Evolutionary conservation across 371 early-diverging fungal genomes (phyloP).

Genomic region (Apophysomyces sp.): DNA sequence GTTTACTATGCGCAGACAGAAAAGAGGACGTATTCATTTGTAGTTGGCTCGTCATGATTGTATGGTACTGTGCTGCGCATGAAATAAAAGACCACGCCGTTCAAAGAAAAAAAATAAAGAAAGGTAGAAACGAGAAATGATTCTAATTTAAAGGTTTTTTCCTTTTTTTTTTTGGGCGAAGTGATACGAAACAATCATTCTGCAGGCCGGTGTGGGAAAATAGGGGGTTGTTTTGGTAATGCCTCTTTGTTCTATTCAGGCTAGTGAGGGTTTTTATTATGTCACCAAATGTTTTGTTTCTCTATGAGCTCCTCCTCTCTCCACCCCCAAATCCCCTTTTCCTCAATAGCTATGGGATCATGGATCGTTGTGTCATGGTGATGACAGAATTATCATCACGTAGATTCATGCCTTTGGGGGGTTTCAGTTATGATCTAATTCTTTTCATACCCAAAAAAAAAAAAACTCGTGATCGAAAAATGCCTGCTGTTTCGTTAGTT

Average conservation of each 20-base stretch:
- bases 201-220: neutral
- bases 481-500: too few relatives aligned
- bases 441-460: too few relatives aligned
- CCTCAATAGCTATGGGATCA: too few relatives aligned
- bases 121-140: neutral
- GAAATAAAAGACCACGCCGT: neutral
- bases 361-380: too few relatives aligned
- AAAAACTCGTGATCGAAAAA: too few relatives aligned
- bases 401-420: too few relatives aligned
- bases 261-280: too few relatives aligned
- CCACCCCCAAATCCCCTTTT: too few relatives aligned
- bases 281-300: too few relatives aligned
- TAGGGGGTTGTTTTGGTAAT: neutral
- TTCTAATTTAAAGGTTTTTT: neutral
- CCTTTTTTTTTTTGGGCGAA: neutral
- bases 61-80: neutral
- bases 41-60: neutral
- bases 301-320: too few relatives aligned
- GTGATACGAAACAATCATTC: conserved; percentile 1
- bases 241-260: neutral
- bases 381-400: too few relatives aligned
- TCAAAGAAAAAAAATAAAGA: neutral
- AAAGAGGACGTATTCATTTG: neutral
- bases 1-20: neutral
- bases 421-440: too few relatives aligned